phyloP scores from a whole-genome alignment of 805 yeast species.

The Saccharomycopsis vini region DNA sequence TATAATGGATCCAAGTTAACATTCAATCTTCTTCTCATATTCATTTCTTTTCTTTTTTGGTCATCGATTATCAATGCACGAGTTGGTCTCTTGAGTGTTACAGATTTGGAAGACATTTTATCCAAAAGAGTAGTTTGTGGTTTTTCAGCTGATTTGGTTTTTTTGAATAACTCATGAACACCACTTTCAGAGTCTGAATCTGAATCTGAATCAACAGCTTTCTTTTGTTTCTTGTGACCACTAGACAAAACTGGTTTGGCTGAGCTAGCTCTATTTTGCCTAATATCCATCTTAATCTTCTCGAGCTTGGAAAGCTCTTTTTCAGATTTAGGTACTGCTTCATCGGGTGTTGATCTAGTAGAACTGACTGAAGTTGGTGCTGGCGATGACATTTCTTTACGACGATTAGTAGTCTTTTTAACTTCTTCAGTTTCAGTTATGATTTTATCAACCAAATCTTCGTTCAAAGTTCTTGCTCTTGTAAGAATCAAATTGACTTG shows the following conservation, averaged over 20 bases:
- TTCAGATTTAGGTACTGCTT: neutral
- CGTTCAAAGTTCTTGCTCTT: slow-evolving; percentile 50
- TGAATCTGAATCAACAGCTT: slow-evolving; percentile 11
- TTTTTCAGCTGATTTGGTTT: slow-evolving; percentile 25
- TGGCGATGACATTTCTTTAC: slow-evolving; percentile 19
- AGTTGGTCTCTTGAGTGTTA: slow-evolving; percentile 22
- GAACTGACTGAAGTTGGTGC: slow-evolving; percentile 22
- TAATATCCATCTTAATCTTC: slow-evolving; percentile 7
- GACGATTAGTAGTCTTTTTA: slow-evolving; percentile 22
- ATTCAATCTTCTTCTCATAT: slow-evolving; percentile 70
- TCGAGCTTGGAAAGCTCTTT: slow-evolving; percentile 9
- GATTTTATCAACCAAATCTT: slow-evolving; percentile 44
- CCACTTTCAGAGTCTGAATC: slow-evolving; percentile 12
- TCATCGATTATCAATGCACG: slow-evolving; percentile 30
- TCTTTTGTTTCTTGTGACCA: slow-evolving; percentile 17
- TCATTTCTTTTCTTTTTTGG: slow-evolving; percentile 54
- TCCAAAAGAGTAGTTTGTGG: slow-evolving; percentile 24
- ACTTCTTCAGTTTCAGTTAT: slow-evolving; percentile 33
- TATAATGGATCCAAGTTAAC: slow-evolving; percentile 75
- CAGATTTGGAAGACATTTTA: slow-evolving; percentile 16
- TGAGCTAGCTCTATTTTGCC: slow-evolving; percentile 25
- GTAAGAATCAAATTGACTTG: slow-evolving; percentile 58
- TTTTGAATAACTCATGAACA: slow-evolving; percentile 29
- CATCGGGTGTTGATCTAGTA: neutral
- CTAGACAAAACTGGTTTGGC: slow-evolving; percentile 24